Evolutionary conservation across 495 filamentous ascomycete species (phyloP).

Genomic region (Hyaloscypha variabilis): DNA sequence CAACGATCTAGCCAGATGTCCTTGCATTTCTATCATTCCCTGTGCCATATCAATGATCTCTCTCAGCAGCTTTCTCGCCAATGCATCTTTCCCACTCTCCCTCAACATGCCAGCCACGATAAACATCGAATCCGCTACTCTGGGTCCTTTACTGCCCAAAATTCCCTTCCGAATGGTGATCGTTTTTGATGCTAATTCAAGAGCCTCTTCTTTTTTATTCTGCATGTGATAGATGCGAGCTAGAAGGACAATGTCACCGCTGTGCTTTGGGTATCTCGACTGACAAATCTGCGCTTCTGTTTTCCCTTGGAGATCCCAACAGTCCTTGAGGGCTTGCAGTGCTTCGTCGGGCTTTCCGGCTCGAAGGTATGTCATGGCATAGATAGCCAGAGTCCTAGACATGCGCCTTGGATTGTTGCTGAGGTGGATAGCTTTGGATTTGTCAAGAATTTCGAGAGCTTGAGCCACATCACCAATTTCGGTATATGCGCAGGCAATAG

Average conservation of each 20-base stretch:
- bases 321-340: background rate
- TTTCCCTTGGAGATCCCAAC: slow-evolving; percentile 3
- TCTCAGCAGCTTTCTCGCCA: background rate
- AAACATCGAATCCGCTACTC: slow-evolving; percentile 10
- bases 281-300: slow-evolving; percentile 2
- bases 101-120: slow-evolving; percentile 6
- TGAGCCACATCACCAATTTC: slow-evolving; percentile 1
- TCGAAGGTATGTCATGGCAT: slow-evolving; percentile 8
- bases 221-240: slow-evolving; percentile 4
- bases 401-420: slow-evolving; percentile 3
- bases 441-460: slow-evolving; percentile 1
- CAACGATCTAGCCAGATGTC: slow-evolving; percentile 2
- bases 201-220: background rate
- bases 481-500: slow-evolving; percentile 8
- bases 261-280: slow-evolving; percentile 8
- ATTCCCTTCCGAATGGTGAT: slow-evolving; percentile 8
- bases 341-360: slow-evolving; percentile 7
- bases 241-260: slow-evolving; percentile 10
- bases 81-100: slow-evolving; percentile 6
- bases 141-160: slow-evolving; percentile 9
- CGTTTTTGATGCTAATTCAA: slow-evolving; percentile 9
- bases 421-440: slow-evolving; percentile 9
- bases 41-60: slow-evolving; percentile 8
- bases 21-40: slow-evolving; percentile 11
- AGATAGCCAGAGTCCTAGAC: slow-evolving; percentile 6